Evolutionary conservation across 495 filamentous ascomycete species (phyloP), one percentile per base, ranked within the genome.

Genomic region (Xylaria venustula): DNA sequence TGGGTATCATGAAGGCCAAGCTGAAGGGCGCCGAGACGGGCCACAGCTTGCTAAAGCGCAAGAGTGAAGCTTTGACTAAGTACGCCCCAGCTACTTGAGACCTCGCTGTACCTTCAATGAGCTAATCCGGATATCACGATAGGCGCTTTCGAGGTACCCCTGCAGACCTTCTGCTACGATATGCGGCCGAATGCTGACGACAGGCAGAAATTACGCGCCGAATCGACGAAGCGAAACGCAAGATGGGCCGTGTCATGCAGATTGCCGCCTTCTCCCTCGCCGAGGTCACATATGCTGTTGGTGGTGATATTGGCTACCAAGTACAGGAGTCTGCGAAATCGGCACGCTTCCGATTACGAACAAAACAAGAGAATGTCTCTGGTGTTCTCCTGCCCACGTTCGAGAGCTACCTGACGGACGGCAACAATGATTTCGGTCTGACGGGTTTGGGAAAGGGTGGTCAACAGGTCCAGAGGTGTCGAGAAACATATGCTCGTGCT

Each of bases 221-320:
- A 58, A 98, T 99, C 77, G 94, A 98, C 79, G 93, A 98, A 74
- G 94, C 94, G 26, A 99, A 99, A 77, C 91, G 91, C 63, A 99
- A 99, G 81, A 99, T 99, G 94, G 94, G 94, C 44, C 87, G 94
- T 12, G 95, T 99, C 14, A 98, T 99, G 94, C 93, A 97, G 71
- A 94, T 99, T 74, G 94, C 94, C 12, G 92, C 95, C 26, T 97
- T 99, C 75, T 97, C 94, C 2, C 83, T 99, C 37, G 95, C 94
- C 54, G 95, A 97, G 82, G 95, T 98, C 32, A 96, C 91, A 54
- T 99, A 98, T 68, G 95, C 95, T 32, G 93, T 96, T 14, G 95
- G 95, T 59, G 91, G 93, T 71, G 91, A 96, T 67, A 96, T 99
- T 64, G 88, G 87, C 22, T 99, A 96, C 77, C 94, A 98, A 77